Base-by-base conservation (phyloP, 164 flowering plant species). In the Liriodendron chinense region DNA sequence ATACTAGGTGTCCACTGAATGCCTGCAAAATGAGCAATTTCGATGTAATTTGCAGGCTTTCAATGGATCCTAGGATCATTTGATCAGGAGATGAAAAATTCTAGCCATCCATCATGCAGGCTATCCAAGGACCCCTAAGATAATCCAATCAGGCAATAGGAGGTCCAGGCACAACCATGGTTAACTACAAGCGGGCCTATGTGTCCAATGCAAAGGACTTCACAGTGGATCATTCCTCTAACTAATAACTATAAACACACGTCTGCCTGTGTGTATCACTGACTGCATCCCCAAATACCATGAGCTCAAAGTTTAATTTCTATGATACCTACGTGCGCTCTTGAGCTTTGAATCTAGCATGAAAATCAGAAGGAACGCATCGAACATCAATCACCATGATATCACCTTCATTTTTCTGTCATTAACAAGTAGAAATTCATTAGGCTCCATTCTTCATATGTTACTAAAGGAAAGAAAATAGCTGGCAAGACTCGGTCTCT, bases 281-380 rank as follows among this genome's bases (percentile, higher is more conserved):
- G 18, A 53, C 18, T 47, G 56, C 53, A 69, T n/a, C 24, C 43
- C n/a, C 53, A 69, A 18, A 47, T 69, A 23, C 57, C 24, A 48
- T 48, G 16, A 1, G 63, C 28, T 53, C 47, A 24, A 53, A 49
- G 72, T 53, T 24, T 49, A 53, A 53, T 49, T 53, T 70, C 43
- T 7, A 70, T 75, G 83, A 76, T 87, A 92, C 98, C 82, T 86
- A 96, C 98, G 90, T 96, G 81, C 99, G 90, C 80, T 96, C 99
- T 84, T 43, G 89, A 80, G 98, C 99, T 78, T 83, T 89, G 78
- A 76, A 87, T 85, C 99, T 89, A 26, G 99, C 94, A 85, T 96
- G 99, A 82, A 91, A 96, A 87, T 90, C 87, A 72, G 86, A 18
- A 34, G 96, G 90, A 79, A 94, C 87, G 78, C 87, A 79, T 65